Base-by-base conservation (phyloP, 2,329 filamentous ascomycete species). In the Ophiostoma perfectum region DNA sequence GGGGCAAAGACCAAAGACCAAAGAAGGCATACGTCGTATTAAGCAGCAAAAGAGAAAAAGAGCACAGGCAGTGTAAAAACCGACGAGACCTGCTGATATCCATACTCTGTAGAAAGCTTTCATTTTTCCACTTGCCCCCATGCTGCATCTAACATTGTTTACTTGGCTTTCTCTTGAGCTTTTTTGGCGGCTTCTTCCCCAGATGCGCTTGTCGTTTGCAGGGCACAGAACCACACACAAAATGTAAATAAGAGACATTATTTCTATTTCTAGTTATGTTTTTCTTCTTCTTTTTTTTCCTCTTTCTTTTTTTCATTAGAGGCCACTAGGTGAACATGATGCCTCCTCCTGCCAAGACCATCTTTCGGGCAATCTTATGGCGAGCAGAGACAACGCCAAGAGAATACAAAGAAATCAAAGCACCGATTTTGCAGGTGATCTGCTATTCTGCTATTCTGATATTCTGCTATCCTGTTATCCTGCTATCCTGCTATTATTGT, bases 71-170 rank as follows among this genome's bases (percentile, higher is more conserved):
- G 27, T 27, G 27, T 27, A 7, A 52, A 27, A 12, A 52, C 12
- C 5, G 27, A 52, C 3, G 9, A 52, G 5, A 52, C 7, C 49
- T 3, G 18, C 12, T 11, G 42, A 45, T 4, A 45, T 45, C 4
- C 14, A 45, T 45, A 27, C 27, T 27, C 27, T 27, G 27, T 27
- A 27, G 27, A 27, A 27, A 27, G 27, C 42, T 45, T 11, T 3
- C 6, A 6, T 55, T 55, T 55, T 55, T 55, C 49, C 27, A 55
- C 49, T 55, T 55, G n/a, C 49, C 49, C 47, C 49, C 49, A 36
- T 27, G 49, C 18, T 55, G 5, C 49, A 55, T 55, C 6, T 27
- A 4, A 27, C 12, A 36, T 55, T 36, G 49, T 55, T 27, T 27
- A 55, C 27, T 14, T 52, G 16, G n/a, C 0, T 14, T 55, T 27